Evolutionary conservation across 768 basidiomycete species (phyloP).

Genomic region (Kwoniella sp.): DNA sequence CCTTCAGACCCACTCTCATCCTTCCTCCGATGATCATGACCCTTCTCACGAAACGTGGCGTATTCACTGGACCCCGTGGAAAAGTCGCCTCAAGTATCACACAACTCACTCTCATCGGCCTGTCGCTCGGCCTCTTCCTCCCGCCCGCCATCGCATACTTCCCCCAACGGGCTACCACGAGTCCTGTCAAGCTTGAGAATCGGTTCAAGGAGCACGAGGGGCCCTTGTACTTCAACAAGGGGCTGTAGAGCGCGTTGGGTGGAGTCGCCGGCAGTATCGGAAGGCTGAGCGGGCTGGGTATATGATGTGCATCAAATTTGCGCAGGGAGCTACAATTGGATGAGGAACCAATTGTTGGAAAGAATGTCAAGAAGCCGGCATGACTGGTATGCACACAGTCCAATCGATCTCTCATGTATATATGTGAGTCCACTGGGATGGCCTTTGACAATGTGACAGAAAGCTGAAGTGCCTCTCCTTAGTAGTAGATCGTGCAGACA

Average conservation of each 20-base stretch:
- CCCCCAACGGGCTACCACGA: slow-evolving; percentile 56
- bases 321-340: no score
- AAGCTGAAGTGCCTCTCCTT: no score
- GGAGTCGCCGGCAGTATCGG: not conserved
- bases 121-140: slow-evolving; percentile 57
- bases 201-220: slow-evolving; percentile 41
- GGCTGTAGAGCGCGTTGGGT: slow-evolving; percentile 37
- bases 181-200: slow-evolving; percentile 55
- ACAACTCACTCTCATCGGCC: slow-evolving; percentile 56
- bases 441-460: no score
- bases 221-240: slow-evolving; percentile 59
- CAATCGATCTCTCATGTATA: no score
- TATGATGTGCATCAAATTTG: no score
- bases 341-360: no score
- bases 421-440: no score
- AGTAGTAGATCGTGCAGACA: no score
- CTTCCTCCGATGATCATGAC: slow-evolving; percentile 58
- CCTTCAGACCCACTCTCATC: slow-evolving; percentile 57
- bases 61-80: slow-evolving; percentile 55
- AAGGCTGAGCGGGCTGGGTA: not conserved
- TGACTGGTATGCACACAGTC: no score
- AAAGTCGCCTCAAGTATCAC: slow-evolving; percentile 44
- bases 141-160: slow-evolving; percentile 59
- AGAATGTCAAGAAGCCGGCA: no score
- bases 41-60: slow-evolving; percentile 51